Base-by-base conservation (phyloP, 2,329 filamentous ascomycete species). In the Orbilia oligospora region DNA sequence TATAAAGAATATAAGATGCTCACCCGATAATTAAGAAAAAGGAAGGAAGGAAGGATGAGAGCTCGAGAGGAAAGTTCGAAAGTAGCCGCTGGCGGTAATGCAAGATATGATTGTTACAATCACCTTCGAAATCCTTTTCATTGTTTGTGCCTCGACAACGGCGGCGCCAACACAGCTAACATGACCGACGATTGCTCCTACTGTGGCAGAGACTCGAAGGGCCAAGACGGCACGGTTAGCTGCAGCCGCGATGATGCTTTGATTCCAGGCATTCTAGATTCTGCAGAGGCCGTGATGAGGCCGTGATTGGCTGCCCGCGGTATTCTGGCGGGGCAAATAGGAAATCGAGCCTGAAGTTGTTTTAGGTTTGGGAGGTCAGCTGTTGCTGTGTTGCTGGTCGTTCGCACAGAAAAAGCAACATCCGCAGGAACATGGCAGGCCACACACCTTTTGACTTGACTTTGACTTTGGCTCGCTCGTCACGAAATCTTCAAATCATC, bases 161-260 rank as follows among this genome's bases (percentile, higher is more conserved):
- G 56, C 56, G 56, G 56, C 56, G 56, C 56, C 56, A 61, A 61
- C 56, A 44, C 9, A 44, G 56, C 56, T 58, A 30, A 6, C n/a
- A n/a, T n/a, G n/a, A n/a, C n/a, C n/a, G n/a, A 30, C 53, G 1
- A 14, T 10, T 38, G 36, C 36, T 14, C 36, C 36, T 38, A 38
- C 38, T 16, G 14, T n/a, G 12, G 38, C 16, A 41, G 36, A 10
- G 8, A 61, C 56, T 61, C 56, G 56, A 61, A 3, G 4, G 24
- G 46, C 55, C 48, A 66, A 61, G 65, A 77, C 73, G 73, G 73
- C 67, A 77, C 73, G 73, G 73, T 66, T 77, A 77, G 73, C 73
- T 77, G 73, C 73, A 71, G 67, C 73, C 73, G 73, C 73, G 58
- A 67, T 63, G 46, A 55, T 70, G 66, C 66, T 70, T 70, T 46